phyloP scores from a whole-genome alignment of 345 rosid species.

The Linum tenue region DNA sequence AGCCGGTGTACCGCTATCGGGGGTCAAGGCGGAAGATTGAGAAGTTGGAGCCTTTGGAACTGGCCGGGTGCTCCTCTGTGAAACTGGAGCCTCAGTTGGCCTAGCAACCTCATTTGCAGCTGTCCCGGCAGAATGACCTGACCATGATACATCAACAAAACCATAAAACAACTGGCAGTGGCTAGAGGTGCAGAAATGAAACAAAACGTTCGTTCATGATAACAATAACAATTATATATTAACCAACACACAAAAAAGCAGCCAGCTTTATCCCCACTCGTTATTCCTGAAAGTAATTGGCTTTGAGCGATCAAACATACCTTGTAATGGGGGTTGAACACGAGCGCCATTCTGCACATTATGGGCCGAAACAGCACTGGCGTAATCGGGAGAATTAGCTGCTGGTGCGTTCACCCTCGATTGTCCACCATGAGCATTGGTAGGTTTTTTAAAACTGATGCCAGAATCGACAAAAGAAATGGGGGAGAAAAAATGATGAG shows the following conservation, averaged over 20 bases:
- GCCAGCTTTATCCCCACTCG: neutral
- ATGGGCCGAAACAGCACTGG: conserved; percentile 27
- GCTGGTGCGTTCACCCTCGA: conserved; percentile 43
- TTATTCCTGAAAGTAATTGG: neutral
- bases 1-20: conserved; percentile 25
- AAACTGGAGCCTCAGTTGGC: conserved; percentile 32
- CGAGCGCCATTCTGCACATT: conserved; percentile 50
- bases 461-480: neutral
- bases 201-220: neutral
- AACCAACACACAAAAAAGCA: neutral
- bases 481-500: neutral
- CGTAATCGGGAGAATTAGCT: conserved; percentile 29
- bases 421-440: conserved; percentile 67
- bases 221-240: too few species aligned
- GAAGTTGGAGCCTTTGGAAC: conserved; percentile 82
- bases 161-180: neutral
- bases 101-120: conserved; percentile 26
- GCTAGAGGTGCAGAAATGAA: neutral
- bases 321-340: conserved; percentile 44
- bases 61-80: conserved; percentile 37
- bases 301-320: conserved; percentile 24
- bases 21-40: conserved; percentile 50
- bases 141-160: neutral
- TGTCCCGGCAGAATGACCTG: conserved; percentile 44
- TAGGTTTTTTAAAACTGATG: conserved; percentile 58